phyloP scores from a whole-genome alignment of 495 filamentous ascomycete genomes.

The Tuber umbilicatum region DNA sequence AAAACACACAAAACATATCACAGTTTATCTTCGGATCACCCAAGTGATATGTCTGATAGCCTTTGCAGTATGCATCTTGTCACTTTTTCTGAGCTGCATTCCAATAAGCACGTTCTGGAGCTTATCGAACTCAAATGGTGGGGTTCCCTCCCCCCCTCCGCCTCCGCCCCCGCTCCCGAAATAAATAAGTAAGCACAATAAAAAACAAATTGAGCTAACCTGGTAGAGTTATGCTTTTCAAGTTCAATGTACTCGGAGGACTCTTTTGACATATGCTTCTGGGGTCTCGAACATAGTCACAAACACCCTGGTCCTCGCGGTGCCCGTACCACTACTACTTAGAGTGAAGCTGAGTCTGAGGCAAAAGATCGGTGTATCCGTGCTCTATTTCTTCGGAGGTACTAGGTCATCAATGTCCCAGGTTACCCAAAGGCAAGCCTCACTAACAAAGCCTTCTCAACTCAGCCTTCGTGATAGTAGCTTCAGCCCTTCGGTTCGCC shows the following conservation, averaged over 20 bases:
- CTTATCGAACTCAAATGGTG: conserved; percentile 24
- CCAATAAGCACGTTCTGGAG: conserved; percentile 36
- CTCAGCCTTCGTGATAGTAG: conserved; percentile 38
- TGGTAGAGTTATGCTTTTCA: background rate
- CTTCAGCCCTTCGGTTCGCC: conserved; percentile 38
- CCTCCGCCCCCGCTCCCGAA: background rate
- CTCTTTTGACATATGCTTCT: conserved; percentile 35
- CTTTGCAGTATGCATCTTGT: conserved; percentile 31
- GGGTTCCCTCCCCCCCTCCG: background rate
- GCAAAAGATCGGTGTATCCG: conserved; percentile 30
- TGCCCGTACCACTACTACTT: conserved; percentile 37
- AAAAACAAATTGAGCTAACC: background rate
- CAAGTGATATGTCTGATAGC: conserved; percentile 32
- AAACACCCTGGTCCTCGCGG: conserved; percentile 39
- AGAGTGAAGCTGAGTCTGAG: conserved; percentile 34
- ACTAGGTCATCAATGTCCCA: background rate
- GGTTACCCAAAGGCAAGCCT: background rate
- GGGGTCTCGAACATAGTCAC: conserved; percentile 41
- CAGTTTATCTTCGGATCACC: conserved; percentile 35
- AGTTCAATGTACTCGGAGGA: conserved; percentile 32
- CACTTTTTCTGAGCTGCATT: conserved; percentile 39
- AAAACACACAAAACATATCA: conserved; percentile 38
- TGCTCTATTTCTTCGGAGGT: conserved; percentile 41
- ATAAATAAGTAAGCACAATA: background rate
- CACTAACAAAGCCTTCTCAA: background rate